Evolutionary conservation across 2,329 filamentous ascomycete species (phyloP).

Genomic region (Colletotrichum echinochloae): DNA sequence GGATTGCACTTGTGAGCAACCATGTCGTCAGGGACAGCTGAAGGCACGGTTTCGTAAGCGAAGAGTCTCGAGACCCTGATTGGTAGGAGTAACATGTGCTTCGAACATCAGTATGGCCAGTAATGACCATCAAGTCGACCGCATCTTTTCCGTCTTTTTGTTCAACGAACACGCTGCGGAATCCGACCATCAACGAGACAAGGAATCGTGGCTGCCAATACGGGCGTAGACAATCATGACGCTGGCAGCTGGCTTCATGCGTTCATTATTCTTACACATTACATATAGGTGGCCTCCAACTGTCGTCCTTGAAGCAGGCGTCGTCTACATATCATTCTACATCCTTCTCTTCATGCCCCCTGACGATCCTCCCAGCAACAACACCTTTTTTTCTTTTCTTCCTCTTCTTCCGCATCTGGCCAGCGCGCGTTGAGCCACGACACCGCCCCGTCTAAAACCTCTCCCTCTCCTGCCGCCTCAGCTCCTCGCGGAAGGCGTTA

Average conservation of each 20-base stretch:
- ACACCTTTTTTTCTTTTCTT: neutral
- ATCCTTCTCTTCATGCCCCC: neutral
- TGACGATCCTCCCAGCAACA: neutral
- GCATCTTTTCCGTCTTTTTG: neutral
- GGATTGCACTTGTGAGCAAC: no score
- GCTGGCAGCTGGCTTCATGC: neutral
- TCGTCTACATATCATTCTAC: conserved; percentile 15
- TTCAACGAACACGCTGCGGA: neutral
- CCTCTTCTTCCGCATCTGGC: neutral
- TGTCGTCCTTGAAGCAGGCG: conserved; percentile 7
- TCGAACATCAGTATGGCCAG: no score
- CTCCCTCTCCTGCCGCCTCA: conserved; percentile 60
- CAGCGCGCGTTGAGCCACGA: neutral
- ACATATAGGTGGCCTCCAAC: conserved; percentile 11
- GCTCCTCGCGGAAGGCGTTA: conserved; percentile 64
- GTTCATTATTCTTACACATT: conserved; percentile 36
- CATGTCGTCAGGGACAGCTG: no score
- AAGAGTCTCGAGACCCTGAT: no score
- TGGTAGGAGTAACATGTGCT: no score
- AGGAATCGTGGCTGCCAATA: neutral
- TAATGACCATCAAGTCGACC: neutral
- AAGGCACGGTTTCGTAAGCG: no score
- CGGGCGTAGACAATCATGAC: neutral
- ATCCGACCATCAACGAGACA: neutral
- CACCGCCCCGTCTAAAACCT: conserved; percentile 45